phyloP scores from a whole-genome alignment of 345 rosid species.

The Ricinus communis region DNA sequence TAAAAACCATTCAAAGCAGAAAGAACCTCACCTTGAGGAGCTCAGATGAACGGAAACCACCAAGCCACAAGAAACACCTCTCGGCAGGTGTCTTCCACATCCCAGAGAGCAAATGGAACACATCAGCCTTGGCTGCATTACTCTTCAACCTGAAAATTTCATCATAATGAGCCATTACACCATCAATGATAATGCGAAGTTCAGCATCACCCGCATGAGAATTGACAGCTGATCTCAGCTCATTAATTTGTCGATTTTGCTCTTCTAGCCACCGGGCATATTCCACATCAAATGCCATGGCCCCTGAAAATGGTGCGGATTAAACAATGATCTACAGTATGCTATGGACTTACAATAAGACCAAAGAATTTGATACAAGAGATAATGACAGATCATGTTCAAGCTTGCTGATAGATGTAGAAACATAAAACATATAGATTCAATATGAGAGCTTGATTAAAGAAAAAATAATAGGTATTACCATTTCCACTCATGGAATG shows the following conservation, averaged over 20 bases:
- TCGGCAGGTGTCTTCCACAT: conserved; percentile 99
- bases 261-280: conserved; percentile 95
- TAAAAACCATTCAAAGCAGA: not conserved
- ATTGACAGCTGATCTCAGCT: conserved; percentile 88
- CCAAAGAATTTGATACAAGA: not conserved
- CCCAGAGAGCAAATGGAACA: conserved; percentile 93
- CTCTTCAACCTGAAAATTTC: conserved; percentile 93
- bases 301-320: conserved; percentile 52
- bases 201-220: conserved; percentile 95
- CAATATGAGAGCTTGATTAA: no score
- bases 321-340: not conserved
- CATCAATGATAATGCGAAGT: conserved; percentile 84
- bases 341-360: not conserved
- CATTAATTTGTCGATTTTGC: conserved; percentile 75
- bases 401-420: not conserved
- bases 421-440: not conserved
- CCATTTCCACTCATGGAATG: conserved; percentile 97
- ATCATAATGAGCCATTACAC: conserved; percentile 83
- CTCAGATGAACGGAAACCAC: conserved; percentile 98
- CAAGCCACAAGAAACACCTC: conserved; percentile 99
- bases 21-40: conserved; percentile 73
- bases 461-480: conserved; percentile 26
- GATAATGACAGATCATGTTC: not conserved
- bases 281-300: conserved; percentile 96
- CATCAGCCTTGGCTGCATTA: conserved; percentile 93